Evolutionary conservation across 352 stramenopile species (phyloP), one percentile per base, ranked within the genome.

Genomic region (Globisporangium rhizosaccharum): DNA sequence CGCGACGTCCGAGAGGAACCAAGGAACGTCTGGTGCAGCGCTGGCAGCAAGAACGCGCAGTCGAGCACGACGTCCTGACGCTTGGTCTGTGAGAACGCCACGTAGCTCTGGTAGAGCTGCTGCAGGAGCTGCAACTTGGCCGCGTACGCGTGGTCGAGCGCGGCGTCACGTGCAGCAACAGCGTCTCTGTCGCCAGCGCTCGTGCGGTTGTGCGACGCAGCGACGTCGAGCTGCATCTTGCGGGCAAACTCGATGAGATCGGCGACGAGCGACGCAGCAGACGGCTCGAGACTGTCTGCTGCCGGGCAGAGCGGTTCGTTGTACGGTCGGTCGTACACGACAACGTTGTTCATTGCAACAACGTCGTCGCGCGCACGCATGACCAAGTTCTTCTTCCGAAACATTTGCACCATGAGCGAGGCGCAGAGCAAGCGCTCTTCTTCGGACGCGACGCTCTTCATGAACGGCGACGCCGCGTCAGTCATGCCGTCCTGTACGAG

Each of bases 401-500:
- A 83, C 14, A 87, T 61, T 50, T 79, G 70, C 51, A 71, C 60
- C 17, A 85, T 72, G 42, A 68, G 26, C 23, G 62, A 62, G 7
- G 37, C 20, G 36, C 62, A 66, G 3, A 49, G 50, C 1, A 51
- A 28, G 6, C 44, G 62, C 20, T 68, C 57, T 15, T 68, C 62
- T 39, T 42, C 46, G 11, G 57, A 61, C n/a, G 53, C 28, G 17
- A 50, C 30, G 4, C 12, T 30, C 46, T 44, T 56, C 45, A 61
- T 60, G 36, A 66, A 65, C 5, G 30, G 37, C 2, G 49, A 51
- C 9, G 33, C 30, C 2, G 33, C 26, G 20, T 62, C 49, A 33
- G 61, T 66, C 56, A 84, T 73, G 54, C 79, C 76, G 11, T 75
- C 67, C 36, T 73, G 74, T 14, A 92, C 67, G 51, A 92, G 73